A percentile compares a stretch with the other conserved stretches of the same genome.
These are phyloP conservation scores for Pestalotiopsis sp. DNA, from an alignment of 2,329 filamentous ascomycete genomes.

Conservation along the genomic window DNA sequence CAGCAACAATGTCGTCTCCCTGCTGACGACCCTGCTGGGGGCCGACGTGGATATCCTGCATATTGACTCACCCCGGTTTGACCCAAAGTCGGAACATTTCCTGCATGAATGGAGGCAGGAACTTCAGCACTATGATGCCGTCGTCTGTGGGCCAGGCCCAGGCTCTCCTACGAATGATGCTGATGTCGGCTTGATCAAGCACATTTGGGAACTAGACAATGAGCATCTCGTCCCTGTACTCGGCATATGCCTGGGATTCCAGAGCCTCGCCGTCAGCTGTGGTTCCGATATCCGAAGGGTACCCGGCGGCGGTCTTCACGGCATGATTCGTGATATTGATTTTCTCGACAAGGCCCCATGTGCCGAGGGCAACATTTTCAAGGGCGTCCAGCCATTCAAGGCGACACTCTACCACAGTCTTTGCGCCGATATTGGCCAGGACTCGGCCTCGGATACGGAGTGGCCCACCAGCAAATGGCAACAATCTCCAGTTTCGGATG, in stretches of 20 bases:
- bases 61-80: constrained; percentile 65
- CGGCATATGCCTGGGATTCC: constrained; percentile 88
- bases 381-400: constrained; percentile 58
- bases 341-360: constrained; percentile 41
- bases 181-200: constrained; percentile 83
- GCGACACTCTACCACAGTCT: constrained; percentile 79
- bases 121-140: constrained; percentile 71
- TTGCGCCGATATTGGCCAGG: constrained; percentile 57
- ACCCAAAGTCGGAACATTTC: constrained; percentile 44
- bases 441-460: constrained; percentile 33
- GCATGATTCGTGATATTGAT: constrained; percentile 72
- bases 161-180: constrained; percentile 71
- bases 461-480: constrained; percentile 46
- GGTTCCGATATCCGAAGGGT: constrained; percentile 70
- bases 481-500: constrained; percentile 37
- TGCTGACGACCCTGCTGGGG: constrained; percentile 71
- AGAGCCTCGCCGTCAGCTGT: constrained; percentile 73
- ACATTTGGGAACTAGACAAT: constrained; percentile 71
- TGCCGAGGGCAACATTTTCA: constrained; percentile 64
- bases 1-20: constrained; percentile 88
- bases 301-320: constrained; percentile 72
- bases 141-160: constrained; percentile 89
- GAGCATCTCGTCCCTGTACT: constrained; percentile 72
- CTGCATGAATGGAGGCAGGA: constrained; percentile 49
- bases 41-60: constrained; percentile 72